Percentiles rank a stretch among this genome's conserved stretches.
These are phyloP conservation scores for Pestalotiopsis sp. DNA, from an alignment of 2,329 filamentous ascomycete genomes.

Conservation along the genomic window DNA sequence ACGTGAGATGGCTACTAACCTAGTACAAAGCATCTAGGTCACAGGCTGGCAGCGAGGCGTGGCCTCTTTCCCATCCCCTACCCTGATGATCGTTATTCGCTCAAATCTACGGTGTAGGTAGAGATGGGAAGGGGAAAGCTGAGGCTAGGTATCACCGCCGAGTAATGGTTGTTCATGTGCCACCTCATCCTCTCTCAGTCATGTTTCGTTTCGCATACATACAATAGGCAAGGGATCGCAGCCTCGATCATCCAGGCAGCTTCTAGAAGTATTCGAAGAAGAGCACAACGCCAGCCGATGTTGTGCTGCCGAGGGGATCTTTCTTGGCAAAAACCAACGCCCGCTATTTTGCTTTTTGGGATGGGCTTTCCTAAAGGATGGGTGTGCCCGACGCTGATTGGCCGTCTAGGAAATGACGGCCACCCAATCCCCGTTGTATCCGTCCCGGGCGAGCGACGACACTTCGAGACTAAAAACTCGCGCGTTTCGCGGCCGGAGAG, in stretches of 20 bases:
- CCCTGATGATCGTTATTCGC: too few species aligned
- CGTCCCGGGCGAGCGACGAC: neutral
- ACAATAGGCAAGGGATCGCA: neutral
- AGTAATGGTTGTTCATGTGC: too few species aligned
- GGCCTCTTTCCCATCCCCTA: neutral
- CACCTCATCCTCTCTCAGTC: too few species aligned
- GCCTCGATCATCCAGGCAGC: neutral
- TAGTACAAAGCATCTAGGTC: neutral
- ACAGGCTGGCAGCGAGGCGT: neutral
- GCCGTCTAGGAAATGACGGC: neutral
- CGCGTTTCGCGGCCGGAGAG: slow-evolving; percentile 2
- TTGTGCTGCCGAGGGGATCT: neutral
- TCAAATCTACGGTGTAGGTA: too few species aligned
- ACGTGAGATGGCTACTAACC: too few species aligned
- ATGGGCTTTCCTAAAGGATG: slow-evolving; percentile 1
- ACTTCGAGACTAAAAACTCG: neutral
- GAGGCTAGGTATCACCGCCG: too few species aligned
- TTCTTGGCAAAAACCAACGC: neutral
- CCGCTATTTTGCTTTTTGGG: neutral
- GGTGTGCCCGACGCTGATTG: neutral
- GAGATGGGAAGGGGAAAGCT: too few species aligned
- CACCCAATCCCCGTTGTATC: neutral
- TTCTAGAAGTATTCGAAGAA: slow-evolving; percentile 1
- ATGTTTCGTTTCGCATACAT: too few species aligned
- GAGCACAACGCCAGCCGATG: neutral